Evolutionary conservation across 371 early-diverging fungal species (phyloP), one percentile per base, ranked within the genome.

Genomic region (Syncephalastrum racemosum): DNA sequence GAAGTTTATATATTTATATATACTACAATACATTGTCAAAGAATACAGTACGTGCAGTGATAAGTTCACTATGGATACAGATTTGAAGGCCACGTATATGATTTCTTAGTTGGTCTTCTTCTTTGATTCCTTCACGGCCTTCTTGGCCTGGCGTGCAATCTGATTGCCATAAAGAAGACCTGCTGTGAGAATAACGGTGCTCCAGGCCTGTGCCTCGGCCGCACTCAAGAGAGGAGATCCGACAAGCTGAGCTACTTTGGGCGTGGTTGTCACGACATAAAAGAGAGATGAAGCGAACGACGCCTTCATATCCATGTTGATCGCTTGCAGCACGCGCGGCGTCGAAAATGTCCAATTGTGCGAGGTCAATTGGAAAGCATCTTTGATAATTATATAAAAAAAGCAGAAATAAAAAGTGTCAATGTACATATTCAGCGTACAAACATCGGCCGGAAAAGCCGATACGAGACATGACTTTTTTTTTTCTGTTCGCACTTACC

Each of bases 311-410:
- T 74, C 72, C 16, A 62, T 46, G n/a, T 62, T 61, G 13, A 70
- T 64, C 12, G 66, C 62, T 3, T 70, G 68, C 14, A 77, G 50
- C 8, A 71, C 53, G 22, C 67, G 59, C n/a, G 78, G 78, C 2
- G 78, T 77, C 10, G 71, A 71, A 48, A 77, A 77, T 6, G 70
- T 53, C 78, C 78, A 77, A 12, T 58, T 54, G 39, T 71, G 65
- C 23, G 69, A 68, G 23, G 68, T 73, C 39, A 77, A 54, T 31
- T 64, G 69, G 50, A 77, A 77, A n/a, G 78, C 72, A 52, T 77
- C 78, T 77, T 52, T 27, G 22, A 4, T 45, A 14, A 31, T 16
- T 44, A 20, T 49, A 19, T 42, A 45, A n/a, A 18, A 15, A 54
- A 16, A 13, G 6, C 8, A 31, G 36, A 10, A 10, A 8, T 10